Conservation (phyloP, 1,139 yeast genomes). For the Nakaseomyces uthaithaninus region DNA sequence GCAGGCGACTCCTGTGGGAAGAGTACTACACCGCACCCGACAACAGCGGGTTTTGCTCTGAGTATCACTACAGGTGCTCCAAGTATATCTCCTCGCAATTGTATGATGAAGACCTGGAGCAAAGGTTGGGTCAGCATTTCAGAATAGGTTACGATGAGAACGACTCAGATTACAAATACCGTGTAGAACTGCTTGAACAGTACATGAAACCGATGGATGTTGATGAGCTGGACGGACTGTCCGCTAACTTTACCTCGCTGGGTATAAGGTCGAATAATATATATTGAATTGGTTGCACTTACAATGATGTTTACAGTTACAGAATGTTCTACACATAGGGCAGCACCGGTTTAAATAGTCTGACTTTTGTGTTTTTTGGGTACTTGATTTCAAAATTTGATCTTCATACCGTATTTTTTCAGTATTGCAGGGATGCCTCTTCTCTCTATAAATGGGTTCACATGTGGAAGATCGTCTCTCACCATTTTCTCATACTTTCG, state of each 20-base stretch:
- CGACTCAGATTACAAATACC: background rate
- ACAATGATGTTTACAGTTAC: background rate
- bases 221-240: background rate
- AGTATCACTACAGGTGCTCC: conserved; percentile 7
- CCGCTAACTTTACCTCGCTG: background rate
- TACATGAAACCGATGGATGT: background rate
- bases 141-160: background rate
- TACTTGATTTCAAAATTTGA: background rate
- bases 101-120: background rate
- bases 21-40: background rate
- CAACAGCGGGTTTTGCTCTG: background rate
- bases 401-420: conserved; percentile 15
- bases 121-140: conserved; percentile 5
- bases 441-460: conserved; percentile 17
- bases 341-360: background rate
- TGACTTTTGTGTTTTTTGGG: background rate
- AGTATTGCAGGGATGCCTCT: conserved; percentile 15
- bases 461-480: conserved; percentile 16
- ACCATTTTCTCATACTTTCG: conserved; percentile 16
- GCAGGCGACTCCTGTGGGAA: conserved; percentile 6
- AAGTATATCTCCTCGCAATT: conserved; percentile 3
- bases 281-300: background rate
- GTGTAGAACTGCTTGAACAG: background rate
- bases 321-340: too few relatives aligned
- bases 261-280: conserved; percentile 2